Evolutionary conservation across 371 early-diverging fungal species (phyloP), one percentile per base, ranked within the genome.

Genomic region (Dichotomocladium elegans): DNA sequence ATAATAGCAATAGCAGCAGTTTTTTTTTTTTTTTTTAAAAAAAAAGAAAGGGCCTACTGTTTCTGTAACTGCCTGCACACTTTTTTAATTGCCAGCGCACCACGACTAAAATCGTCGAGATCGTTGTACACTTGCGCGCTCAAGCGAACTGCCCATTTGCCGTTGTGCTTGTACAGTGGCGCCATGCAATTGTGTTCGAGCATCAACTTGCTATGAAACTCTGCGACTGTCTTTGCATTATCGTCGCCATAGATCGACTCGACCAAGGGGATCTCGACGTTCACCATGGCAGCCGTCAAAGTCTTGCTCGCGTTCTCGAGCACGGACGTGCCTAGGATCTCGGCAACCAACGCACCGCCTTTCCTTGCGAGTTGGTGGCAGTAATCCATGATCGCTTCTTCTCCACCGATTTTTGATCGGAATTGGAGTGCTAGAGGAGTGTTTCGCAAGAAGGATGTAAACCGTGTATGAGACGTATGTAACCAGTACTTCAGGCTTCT

Each of bases 101-200:
- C 65, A n/a, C 61, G 47, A 26, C 61, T 57, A 56, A 79, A 81
- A 50, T 88, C 86, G 2, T 61, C 51, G 37, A 79, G 45, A 49
- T 78, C 80, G 35, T 75, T 73, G 47, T 84, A 87, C 35, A 88
- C 70, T 48, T 88, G 87, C 2, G 79, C 66, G 7, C 77, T 77
- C 7, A 84, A 60, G 19, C 89, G 82, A 3, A 76, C 64, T 34
- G 60, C 85, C 56, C 78, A 74, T 15, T 54, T 34, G 2, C 70
- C 74, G 12, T 64, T 64, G 49, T 80, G 79, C n/a, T 55, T 51
- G 60, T 72, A 87, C 10, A 68, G 56, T 2, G 77, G 64, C 1
- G 68, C 63, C 49, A 65, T 72, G 9, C 76, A 56, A 19, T 73
- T 61, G 56, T 79, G 65, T 19, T 75, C 67, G 30, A 72, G 62